Evolutionary conservation across 208 protist genomes (phyloP).

Genomic region (Leishmania tarentolae): DNA sequence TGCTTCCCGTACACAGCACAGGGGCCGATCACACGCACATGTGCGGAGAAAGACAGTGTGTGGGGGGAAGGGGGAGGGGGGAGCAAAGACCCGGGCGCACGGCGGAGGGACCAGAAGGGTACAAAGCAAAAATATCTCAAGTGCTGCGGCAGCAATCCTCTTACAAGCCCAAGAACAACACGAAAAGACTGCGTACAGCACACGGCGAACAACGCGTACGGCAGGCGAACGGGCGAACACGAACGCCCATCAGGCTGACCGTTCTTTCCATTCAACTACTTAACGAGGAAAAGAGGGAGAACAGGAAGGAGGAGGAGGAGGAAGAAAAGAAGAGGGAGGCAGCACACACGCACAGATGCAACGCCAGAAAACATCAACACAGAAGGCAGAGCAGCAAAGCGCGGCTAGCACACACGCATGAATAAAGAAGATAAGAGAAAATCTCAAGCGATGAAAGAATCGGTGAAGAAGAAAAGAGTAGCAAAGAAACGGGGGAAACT

Average conservation of each 20-base stretch:
- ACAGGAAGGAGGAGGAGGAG: neutral
- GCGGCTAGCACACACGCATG: neutral
- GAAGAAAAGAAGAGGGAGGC: neutral
- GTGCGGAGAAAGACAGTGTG: neutral
- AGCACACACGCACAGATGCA: neutral
- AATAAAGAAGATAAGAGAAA: slow-evolving; percentile 13
- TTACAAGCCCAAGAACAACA: neutral
- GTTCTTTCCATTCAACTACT: neutral
- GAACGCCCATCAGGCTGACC: neutral
- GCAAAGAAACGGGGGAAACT: neutral
- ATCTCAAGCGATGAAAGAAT: neutral
- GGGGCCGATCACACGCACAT: neutral
- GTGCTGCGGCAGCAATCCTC: neutral
- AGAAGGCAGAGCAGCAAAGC: neutral
- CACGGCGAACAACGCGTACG: neutral
- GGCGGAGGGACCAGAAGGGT: neutral
- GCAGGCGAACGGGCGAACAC: neutral
- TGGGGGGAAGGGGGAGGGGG: neutral
- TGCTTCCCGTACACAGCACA: neutral
- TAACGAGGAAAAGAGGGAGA: neutral
- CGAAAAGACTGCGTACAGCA: neutral
- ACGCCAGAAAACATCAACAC: neutral
- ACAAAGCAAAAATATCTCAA: neutral
- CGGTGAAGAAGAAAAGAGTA: neutral
- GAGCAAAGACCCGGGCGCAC: neutral